A percentile compares a stretch with the other conserved stretches of the same genome.
phyloP scores from a whole-genome alignment of 1,139 yeast genomes.

The Saccharomyces hybrid region DNA sequence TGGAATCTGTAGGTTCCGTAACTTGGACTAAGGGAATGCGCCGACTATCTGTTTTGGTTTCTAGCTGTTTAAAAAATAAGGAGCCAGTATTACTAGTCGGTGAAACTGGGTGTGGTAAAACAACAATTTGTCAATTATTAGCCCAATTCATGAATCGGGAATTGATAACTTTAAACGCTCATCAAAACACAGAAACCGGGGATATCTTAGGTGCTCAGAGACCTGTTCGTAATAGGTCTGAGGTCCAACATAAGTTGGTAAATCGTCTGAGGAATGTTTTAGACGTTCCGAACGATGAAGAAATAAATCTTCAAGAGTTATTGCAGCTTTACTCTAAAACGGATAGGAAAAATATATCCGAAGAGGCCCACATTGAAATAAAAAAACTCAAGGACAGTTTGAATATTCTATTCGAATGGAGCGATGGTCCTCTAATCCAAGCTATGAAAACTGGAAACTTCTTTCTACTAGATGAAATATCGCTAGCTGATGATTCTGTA shows the following conservation, averaged over 20 bases:
- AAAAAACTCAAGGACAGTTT: conserved; percentile 36
- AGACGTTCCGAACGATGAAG: conserved; percentile 5
- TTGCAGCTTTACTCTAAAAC: conserved; percentile 33
- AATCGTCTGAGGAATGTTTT: conserved; percentile 34
- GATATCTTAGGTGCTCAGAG: conserved; percentile 95
- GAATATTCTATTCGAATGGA: conserved; percentile 81
- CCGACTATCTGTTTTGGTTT: conserved; percentile 76
- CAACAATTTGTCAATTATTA: conserved; percentile 84
- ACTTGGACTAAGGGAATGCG: conserved; percentile 95
- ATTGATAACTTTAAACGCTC: conserved; percentile 80
- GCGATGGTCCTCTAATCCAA: conserved; percentile 86
- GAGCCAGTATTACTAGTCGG: conserved; percentile 93
- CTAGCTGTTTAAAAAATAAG: conserved; percentile 62
- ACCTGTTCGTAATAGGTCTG: conserved; percentile 81
- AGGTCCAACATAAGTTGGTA: conserved; percentile 41
- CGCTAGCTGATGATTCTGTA: conserved; percentile 95
- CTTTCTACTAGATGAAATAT: conserved; percentile 88
- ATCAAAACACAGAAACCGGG: conserved; percentile 96
- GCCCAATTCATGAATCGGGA: conserved; percentile 50
- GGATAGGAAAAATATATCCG: conserved; percentile 22
- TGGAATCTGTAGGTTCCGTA: conserved; percentile 37
- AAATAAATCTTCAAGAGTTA: conserved; percentile 35
- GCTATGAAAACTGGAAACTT: conserved; percentile 74
- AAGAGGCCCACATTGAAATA: conserved; percentile 24
- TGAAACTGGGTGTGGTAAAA: conserved; percentile 98